Base-by-base conservation (phyloP, 2,329 filamentous ascomycete species). In the Phoma sp. region DNA sequence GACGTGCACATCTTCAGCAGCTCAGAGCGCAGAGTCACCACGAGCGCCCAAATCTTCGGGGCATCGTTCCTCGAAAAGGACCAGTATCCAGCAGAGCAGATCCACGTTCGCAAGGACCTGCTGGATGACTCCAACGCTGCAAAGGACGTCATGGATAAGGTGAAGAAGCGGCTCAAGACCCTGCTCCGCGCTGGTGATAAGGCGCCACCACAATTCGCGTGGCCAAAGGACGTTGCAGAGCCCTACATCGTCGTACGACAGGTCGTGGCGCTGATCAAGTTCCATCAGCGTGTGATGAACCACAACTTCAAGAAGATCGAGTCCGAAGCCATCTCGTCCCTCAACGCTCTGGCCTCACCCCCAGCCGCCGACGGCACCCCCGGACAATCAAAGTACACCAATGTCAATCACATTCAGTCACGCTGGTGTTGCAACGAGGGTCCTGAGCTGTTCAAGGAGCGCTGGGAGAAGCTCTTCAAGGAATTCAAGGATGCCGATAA, bases 121-220 rank as follows among this genome's bases (percentile, higher is more conserved):
- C 80, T 99, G 3, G 95, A 99, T 73, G 95, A 99, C 72, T 98
- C 93, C 0, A 99, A 99, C 74, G 95, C 95, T 4, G 95, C 95
- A 53, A 99, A 99, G 74, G 95, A 99, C 73, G 92, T 96, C 69
- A 99, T 97, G 90, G 96, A 99, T 77, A 97, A 96, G 77, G 95
- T 99, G 50, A 99, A 99, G 83, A 99, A 99, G 84, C 97, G 96
- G 85, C 84, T 99, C 23, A 99, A 99, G 78, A 88, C 91, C 1
- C 82, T 99, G 17, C 77, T 99, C 53, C 87, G 95, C 25, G 91
- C 96, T 74, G 95, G 93, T n/a, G 91, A 92, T 57, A 90, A 95
- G 69, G 91, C 93, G 1, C 95, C 95, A 9, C 87, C 93, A 15
- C 92, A 99, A 69, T 99, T 99, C 72, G 92, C 95, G n/a, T 99